Conservation (phyloP, 169 alveolate genomes). For the Plasmodium coatneyi region DNA sequence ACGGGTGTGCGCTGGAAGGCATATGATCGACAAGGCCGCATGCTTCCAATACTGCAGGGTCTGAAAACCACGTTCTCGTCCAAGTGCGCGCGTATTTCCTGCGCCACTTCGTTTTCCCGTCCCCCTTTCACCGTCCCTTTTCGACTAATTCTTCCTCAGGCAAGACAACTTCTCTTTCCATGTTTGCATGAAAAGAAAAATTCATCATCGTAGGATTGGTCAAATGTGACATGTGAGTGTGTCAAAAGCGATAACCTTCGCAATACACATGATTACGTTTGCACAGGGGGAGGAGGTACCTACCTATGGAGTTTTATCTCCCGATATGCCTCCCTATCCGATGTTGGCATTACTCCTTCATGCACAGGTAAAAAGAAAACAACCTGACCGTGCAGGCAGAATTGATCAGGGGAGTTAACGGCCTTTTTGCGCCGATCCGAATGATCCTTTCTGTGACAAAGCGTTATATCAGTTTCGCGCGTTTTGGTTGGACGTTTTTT, state of each 20-base stretch:
- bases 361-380: not conserved
- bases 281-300: too few species aligned
- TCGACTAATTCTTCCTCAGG: not conserved
- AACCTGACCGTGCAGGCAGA: not conserved
- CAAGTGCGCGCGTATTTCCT: not conserved
- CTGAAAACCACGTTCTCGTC: not conserved
- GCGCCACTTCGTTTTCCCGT: not conserved
- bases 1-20: not conserved
- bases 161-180: too few species aligned
- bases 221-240: not conserved
- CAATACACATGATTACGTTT: not conserved
- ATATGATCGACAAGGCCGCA: not conserved
- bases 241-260: not conserved
- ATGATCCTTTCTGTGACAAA: not conserved
- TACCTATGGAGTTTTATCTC: not conserved
- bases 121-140: not conserved
- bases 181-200: not conserved
- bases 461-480: not conserved
- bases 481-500: not conserved
- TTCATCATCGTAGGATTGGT: not conserved
- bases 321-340: not conserved
- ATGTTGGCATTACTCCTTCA: not conserved
- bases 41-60: not conserved
- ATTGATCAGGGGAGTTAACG: not conserved
- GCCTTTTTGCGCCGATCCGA: too few species aligned